Evolutionary conservation across 306 rosid genomes (phyloP).

Genomic region (Argentina anserina): DNA sequence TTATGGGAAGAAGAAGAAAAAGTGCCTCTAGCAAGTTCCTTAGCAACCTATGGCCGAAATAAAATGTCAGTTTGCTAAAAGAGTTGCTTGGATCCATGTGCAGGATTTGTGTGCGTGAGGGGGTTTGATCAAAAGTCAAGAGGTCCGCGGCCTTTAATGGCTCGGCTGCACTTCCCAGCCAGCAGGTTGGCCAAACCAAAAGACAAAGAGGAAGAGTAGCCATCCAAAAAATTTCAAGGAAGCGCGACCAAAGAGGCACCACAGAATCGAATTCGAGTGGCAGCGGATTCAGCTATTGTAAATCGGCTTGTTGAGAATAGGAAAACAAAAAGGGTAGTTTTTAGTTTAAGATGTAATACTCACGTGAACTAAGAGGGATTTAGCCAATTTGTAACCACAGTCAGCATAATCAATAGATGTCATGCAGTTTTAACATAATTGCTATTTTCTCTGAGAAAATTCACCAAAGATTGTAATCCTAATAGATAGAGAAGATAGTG

Average conservation of each 20-base stretch:
- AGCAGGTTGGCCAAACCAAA: slow-evolving; percentile 55
- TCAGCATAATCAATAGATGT: slow-evolving; percentile 8
- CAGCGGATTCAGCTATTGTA: slow-evolving; percentile 15
- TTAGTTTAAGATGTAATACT: slow-evolving; percentile 25
- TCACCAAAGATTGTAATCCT: neutral
- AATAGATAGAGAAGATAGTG: neutral
- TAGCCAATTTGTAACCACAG: slow-evolving; percentile 18
- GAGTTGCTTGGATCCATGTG: slow-evolving; percentile 26
- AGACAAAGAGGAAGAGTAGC: slow-evolving; percentile 30
- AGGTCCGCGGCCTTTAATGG: slow-evolving; percentile 76
- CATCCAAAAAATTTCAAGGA: neutral
- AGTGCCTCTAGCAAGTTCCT: neutral
- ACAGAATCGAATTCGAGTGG: neutral
- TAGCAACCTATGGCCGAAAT: neutral
- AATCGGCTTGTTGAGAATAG: slow-evolving; percentile 21
- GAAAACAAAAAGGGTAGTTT: slow-evolving; percentile 23
- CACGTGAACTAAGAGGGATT: slow-evolving; percentile 21
- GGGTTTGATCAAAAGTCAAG: slow-evolving; percentile 66
- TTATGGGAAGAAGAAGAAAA: neutral
- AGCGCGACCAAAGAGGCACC: slow-evolving; percentile 17
- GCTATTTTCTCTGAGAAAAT: slow-evolving; percentile 16
- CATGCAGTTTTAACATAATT: neutral
- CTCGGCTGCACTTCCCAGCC: slow-evolving; percentile 77
- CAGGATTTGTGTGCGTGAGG: slow-evolving; percentile 86
- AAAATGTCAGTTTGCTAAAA: neutral